Base-by-base conservation (phyloP, 2,329 filamentous ascomycete species). In the Fusarium liriodendri region DNA sequence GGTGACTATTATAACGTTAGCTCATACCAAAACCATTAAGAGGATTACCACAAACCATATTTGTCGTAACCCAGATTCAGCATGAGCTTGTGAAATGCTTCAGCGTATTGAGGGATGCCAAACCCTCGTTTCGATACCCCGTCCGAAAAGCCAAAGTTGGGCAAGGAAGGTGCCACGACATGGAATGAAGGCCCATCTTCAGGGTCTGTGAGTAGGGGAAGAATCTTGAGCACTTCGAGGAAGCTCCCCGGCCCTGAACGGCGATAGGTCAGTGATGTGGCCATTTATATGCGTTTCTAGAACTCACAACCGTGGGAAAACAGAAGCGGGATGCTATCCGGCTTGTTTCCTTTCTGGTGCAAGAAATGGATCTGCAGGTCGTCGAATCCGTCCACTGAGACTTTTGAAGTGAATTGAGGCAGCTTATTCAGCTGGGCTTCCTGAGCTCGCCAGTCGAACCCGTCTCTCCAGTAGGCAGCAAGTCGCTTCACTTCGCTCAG, bases 51-150 rank as follows among this genome's bases (percentile, higher is more conserved):
- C 72, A 2, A 60, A 81, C 81, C 80, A n/a, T 83, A 83, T 62
- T 79, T 76, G 3, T 79, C 68, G 52, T 83, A 95, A 0, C 92
- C 92, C 4, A 95, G 85, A 14, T 87, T 86, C 8, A 88, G 81
- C 93, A 95, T 95, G 10, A 95, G 82, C 65, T 90, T 90, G 79
- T 95, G 89, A 72, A 89, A 84, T 0, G 87, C 86, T 79, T 94
- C 90, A 81, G 82, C 80, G 27, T 84, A 83, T 38, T 84, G 82
- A 0, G 76, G 65, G 6, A 81, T 68, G 27, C 77, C 64, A 25
- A 84, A 84, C 0, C 80, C 82, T 6, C 68, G 70, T 59, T 82
- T 79, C 0, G 66, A 62, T 2, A 80, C 75, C 5, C 73, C 77
- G 1, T 80, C 77, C 1, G 81, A 83, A 64, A 82, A 83, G 61